Percentiles rank a stretch among this genome's conserved stretches.
Conservation (phyloP, 106 monocot genomes). For the Vanilla planifolia region DNA sequence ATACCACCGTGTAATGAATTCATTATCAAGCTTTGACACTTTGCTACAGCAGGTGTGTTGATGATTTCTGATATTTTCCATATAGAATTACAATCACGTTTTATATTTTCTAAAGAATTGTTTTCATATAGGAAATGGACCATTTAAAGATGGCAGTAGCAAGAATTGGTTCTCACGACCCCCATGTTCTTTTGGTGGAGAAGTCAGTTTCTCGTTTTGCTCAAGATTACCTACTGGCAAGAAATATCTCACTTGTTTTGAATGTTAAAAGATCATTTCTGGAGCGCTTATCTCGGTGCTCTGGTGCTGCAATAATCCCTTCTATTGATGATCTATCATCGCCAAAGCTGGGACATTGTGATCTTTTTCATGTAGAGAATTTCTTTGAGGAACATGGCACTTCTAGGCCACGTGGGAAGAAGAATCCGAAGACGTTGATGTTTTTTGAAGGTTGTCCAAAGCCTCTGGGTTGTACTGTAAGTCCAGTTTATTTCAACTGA, state of each 20-base stretch:
- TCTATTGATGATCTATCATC: conserved; percentile 80
- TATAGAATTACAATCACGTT: neutral
- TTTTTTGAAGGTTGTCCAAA: conserved; percentile 76
- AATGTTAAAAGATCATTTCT: conserved; percentile 81
- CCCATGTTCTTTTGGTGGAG: conserved; percentile 84
- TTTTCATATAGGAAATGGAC: conserved; percentile 71
- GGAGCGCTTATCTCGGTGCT: conserved; percentile 83
- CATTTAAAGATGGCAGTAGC: conserved; percentile 99
- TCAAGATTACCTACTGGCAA: conserved; percentile 86
- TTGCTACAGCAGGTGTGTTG: conserved; percentile 77
- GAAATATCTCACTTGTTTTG: conserved; percentile 81
- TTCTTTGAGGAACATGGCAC: conserved; percentile 60
- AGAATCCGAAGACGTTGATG: conserved; percentile 54
- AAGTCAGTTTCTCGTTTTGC: conserved; percentile 89
- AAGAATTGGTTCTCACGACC: conserved; percentile 78
- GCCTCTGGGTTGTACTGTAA: conserved; percentile 70
- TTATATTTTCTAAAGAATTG: conserved; percentile 3
- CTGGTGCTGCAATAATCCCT: conserved; percentile 77
- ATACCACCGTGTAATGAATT: conserved; percentile 76
- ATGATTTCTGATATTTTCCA: neutral
- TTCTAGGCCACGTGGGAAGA: conserved; percentile 38
- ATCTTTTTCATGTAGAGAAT: conserved; percentile 79
- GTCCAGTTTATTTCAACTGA: conserved; percentile 19
- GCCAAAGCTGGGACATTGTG: conserved; percentile 67
- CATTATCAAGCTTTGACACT: conserved; percentile 87